These are phyloP conservation scores for Coemansia sp. DNA, from an alignment of 192 early-diverging fungal genomes.

Conservation along the genomic window DNA sequence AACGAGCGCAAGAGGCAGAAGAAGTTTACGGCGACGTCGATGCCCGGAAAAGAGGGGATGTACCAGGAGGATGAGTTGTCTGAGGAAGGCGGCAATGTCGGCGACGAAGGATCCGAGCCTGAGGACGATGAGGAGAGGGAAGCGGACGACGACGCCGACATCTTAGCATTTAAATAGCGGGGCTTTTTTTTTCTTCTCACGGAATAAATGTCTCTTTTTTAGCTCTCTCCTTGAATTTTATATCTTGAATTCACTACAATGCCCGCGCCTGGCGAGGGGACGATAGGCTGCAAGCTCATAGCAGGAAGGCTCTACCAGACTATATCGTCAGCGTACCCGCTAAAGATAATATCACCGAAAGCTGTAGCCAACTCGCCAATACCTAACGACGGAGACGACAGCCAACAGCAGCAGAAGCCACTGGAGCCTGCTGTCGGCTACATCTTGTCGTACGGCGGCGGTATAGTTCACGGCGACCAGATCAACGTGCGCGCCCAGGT, in stretches of 20 bases:
- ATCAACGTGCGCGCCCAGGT: constrained; percentile 57
- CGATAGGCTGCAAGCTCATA: constrained; percentile 34
- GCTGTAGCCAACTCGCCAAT: constrained; percentile 9
- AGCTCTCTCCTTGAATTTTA: background rate
- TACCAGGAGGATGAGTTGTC: background rate
- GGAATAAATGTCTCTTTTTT: background rate
- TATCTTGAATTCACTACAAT: constrained; percentile 10
- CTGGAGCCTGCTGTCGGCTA: constrained; percentile 48
- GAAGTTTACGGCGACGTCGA: constrained; percentile 51
- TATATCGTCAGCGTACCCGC: constrained; percentile 41
- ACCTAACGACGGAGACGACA: background rate
- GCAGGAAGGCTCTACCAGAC: constrained; percentile 30
- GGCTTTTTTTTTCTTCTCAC: background rate
- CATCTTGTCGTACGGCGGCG: constrained; percentile 75
- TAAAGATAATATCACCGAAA: constrained; percentile 50
- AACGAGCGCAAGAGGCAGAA: constrained; percentile 92
- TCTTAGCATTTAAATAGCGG: constrained; percentile 3
- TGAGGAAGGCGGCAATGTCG: constrained; percentile 9
- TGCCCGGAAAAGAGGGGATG: constrained; percentile 28
- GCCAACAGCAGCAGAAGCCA: background rate
- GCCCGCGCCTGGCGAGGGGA: constrained; percentile 35
- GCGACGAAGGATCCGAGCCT: constrained; percentile 5
- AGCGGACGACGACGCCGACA: constrained; percentile 16
- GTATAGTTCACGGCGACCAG: constrained; percentile 68
- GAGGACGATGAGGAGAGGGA: constrained; percentile 14